These are phyloP conservation scores for Sherardia arvensis DNA, from an alignment of 257 asterid species.

Conservation along the genomic window DNA sequence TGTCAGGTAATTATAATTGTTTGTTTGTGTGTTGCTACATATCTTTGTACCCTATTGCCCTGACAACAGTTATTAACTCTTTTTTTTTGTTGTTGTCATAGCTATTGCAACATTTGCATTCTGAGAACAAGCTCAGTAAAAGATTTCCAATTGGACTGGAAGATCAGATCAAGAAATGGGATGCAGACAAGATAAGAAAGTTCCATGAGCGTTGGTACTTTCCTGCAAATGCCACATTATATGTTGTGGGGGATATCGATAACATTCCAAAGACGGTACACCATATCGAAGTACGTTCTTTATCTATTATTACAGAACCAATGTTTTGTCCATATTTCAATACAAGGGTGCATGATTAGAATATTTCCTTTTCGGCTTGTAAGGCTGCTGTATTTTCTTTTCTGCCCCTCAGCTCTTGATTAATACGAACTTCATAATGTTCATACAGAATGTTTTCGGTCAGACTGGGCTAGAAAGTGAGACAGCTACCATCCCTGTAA, in stretches of 20 bases:
- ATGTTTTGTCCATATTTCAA: neutral
- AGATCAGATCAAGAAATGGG: constrained; percentile 99
- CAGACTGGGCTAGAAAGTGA: constrained; percentile 55
- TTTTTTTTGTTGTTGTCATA: constrained; percentile 27
- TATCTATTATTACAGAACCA: neutral
- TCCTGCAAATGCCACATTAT: constrained; percentile 96
- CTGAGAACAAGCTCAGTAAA: constrained; percentile 95
- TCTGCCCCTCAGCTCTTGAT: neutral
- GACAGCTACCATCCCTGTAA: constrained; percentile 41
- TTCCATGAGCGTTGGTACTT: constrained; percentile 99
- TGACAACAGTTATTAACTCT: neutral
- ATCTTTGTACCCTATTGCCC: constrained; percentile 3
- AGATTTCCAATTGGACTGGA: constrained; percentile 96
- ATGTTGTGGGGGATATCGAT: constrained; percentile 94
- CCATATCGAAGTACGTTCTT: constrained; percentile 73
- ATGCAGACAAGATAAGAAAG: constrained; percentile 91
- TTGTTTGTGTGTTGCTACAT: constrained; percentile 5
- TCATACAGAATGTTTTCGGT: constrained; percentile 80
- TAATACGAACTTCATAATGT: neutral
- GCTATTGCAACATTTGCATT: constrained; percentile 95
- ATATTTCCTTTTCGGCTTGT: neutral
- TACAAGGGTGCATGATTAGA: neutral
- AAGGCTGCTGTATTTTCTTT: neutral
- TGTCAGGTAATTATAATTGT: constrained; percentile 67
- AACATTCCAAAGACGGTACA: constrained; percentile 60